Evolutionary conservation across 2,329 filamentous ascomycete genomes (phyloP), one percentile per base, ranked within the genome.

Genomic region (Colletotrichum spaethianum): DNA sequence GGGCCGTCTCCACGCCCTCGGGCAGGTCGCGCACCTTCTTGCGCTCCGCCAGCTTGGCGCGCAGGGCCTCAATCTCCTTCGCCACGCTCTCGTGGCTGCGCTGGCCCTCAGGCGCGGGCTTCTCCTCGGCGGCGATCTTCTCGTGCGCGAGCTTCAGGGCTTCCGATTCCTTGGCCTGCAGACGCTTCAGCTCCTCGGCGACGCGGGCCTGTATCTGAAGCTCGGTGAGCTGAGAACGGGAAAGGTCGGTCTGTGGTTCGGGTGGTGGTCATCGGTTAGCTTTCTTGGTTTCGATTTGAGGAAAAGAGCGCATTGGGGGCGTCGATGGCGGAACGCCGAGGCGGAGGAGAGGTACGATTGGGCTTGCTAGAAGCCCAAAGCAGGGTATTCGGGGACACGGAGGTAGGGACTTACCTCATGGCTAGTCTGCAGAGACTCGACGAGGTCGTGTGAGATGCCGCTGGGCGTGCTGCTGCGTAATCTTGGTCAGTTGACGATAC

Each of bases 181-280:
- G 90, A 77, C 92, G 92, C 83, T 93, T 91, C 76, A 98, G 94
- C 85, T 98, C 95, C 78, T 91, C 88, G 78, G 93, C 91, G 73
- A 98, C 94, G 83, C 96, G 95, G 80, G 90, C 86, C 86, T 98
- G 95, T 82, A 98, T 92, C 78, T 96, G 93, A 75, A 96, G 91
- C 85, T 98, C 96, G 82, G 94, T 86, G 79, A 92, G 87, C 84
- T 94, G 94, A 78, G 93, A 89, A 80, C 96, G 95, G 75, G 94
- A 95, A 72, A 92, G 91, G 85, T 98, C 95, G 83, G 93, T 96
- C 96, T 98, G 80, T 26, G 23, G 44, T 18, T 48, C 74, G 77
- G 2, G 40, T 20, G 52, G 42, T 8, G 26, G 36, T 31, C n/a
- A 53, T 18, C 23, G 11, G 57, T 68, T 23, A 72, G 69, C 64